phyloP scores from a whole-genome alignment of 163 green algal genomes.

The Picocystis sp. region DNA sequence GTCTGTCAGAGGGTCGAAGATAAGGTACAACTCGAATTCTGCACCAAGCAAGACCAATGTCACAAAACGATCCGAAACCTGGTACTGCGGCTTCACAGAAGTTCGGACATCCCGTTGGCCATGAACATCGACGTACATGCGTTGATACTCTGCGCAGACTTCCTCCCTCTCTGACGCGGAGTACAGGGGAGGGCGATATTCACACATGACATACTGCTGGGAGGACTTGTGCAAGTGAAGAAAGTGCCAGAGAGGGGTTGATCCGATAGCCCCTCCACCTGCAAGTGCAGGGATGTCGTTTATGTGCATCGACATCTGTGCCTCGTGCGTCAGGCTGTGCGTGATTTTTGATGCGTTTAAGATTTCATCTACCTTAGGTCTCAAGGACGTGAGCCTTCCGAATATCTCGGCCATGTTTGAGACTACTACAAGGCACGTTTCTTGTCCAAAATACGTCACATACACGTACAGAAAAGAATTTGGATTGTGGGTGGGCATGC shows the following conservation, averaged over 20 bases:
- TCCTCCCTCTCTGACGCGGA: constrained; percentile 3
- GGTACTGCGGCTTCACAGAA: constrained; percentile 15
- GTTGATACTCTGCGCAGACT: constrained; percentile 16
- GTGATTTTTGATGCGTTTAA: no score
- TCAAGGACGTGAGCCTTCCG: constrained; percentile 9
- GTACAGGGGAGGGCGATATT: neutral
- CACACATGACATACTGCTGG: constrained; percentile 15
- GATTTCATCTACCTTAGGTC: no score
- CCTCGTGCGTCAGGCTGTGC: no score
- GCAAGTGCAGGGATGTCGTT: constrained; percentile 9
- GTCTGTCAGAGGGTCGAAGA: constrained; percentile 20
- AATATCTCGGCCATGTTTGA: constrained; percentile 23
- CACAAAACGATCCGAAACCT: constrained; percentile 15
- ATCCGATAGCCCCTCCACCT: constrained; percentile 14
- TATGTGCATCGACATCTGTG: no score
- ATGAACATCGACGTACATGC: constrained; percentile 18
- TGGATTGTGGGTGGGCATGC: constrained; percentile 48
- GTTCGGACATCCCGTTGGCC: constrained; percentile 4
- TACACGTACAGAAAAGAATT: constrained; percentile 55
- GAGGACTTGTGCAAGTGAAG: constrained; percentile 15
- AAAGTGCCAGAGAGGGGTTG: constrained; percentile 27
- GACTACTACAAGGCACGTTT: constrained; percentile 29
- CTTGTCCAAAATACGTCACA: constrained; percentile 33
- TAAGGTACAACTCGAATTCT: constrained; percentile 30
- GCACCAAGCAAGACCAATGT: constrained; percentile 18